Conservation (phyloP, 2,329 filamentous ascomycete species). For the Chaetomiaceae sp. region DNA sequence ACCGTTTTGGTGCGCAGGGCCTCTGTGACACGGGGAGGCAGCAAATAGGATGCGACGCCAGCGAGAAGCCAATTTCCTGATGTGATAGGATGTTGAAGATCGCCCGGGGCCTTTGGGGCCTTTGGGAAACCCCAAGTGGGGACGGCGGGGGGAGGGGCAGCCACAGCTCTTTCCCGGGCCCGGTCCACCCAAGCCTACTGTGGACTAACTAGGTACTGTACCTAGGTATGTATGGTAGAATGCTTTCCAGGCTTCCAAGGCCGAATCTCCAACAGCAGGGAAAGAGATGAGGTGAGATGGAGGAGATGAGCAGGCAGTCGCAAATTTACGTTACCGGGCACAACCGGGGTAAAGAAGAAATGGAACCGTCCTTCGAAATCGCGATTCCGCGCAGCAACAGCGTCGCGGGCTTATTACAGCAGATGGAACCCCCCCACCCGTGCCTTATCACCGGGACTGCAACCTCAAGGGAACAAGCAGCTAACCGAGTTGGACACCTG, state of each 20-base stretch:
- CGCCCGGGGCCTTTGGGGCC: conserved; percentile 12
- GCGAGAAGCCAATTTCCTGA: conserved; percentile 23
- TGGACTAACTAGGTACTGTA: too few relatives aligned
- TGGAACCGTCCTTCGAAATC: too few relatives aligned
- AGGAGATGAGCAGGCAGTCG: neutral
- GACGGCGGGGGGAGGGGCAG: neutral
- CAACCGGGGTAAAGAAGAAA: too few relatives aligned
- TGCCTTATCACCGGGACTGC: conserved; percentile 20
- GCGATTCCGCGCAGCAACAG: conserved; percentile 1
- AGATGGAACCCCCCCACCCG: conserved; percentile 11
- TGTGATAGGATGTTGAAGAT: conserved; percentile 26
- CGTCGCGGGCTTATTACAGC: conserved; percentile 14
- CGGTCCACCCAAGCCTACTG: too few relatives aligned
- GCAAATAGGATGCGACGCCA: conserved; percentile 25
- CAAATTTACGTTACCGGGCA: too few relatives aligned
- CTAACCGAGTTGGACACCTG: conserved; percentile 16
- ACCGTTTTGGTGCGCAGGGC: conserved; percentile 15
- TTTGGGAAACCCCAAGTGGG: conserved; percentile 8
- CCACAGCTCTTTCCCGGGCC: neutral
- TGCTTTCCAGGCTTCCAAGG: neutral
- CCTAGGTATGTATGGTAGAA: too few relatives aligned
- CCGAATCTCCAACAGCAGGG: too few relatives aligned
- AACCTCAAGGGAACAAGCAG: neutral
- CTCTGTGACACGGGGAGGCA: conserved; percentile 21
- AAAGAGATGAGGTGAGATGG: neutral